Percentiles rank a stretch among this genome's conserved stretches.
phyloP scores from a whole-genome alignment of 768 basidiomycete genomes.

The Hysterangium stoloniferum region DNA sequence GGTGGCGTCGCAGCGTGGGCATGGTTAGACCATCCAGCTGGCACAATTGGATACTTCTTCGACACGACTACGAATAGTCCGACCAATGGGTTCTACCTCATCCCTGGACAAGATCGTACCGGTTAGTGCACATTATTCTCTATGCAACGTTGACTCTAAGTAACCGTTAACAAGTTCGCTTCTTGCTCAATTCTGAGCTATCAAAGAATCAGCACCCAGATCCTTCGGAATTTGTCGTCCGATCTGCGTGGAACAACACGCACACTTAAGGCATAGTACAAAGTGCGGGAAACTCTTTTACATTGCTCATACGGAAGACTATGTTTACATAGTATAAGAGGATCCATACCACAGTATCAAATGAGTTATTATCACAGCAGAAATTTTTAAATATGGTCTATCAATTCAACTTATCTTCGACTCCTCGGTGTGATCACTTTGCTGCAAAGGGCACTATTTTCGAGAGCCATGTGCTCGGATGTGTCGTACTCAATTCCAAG shows the following conservation, averaged over 20 bases:
- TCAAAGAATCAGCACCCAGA: slow-evolving; percentile 32
- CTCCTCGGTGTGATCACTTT: too few relatives aligned
- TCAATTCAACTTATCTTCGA: too few relatives aligned
- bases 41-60: slow-evolving; percentile 46
- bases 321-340: background rate
- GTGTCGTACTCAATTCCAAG: slow-evolving; percentile 78
- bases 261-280: slow-evolving; percentile 18
- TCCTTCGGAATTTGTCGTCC: slow-evolving; percentile 39
- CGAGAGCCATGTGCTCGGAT: slow-evolving; percentile 57
- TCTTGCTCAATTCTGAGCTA: slow-evolving; percentile 31
- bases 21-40: slow-evolving; percentile 52
- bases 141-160: background rate
- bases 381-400: too few relatives aligned
- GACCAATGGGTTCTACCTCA: slow-evolving; percentile 46
- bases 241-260: slow-evolving; percentile 49
- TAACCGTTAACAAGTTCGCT: slow-evolving; percentile 28
- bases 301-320: background rate
- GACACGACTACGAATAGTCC: slow-evolving; percentile 35
- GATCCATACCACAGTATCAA: background rate
- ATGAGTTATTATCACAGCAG: too few relatives aligned
- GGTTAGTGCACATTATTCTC: slow-evolving; percentile 30
- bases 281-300: background rate
- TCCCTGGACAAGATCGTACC: slow-evolving; percentile 47
- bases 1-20: slow-evolving; percentile 51
- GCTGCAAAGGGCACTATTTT: slow-evolving; percentile 56